Evolutionary conservation across 306 rosid genomes (phyloP).

Genomic region (Astragalus glycyphyllos): DNA sequence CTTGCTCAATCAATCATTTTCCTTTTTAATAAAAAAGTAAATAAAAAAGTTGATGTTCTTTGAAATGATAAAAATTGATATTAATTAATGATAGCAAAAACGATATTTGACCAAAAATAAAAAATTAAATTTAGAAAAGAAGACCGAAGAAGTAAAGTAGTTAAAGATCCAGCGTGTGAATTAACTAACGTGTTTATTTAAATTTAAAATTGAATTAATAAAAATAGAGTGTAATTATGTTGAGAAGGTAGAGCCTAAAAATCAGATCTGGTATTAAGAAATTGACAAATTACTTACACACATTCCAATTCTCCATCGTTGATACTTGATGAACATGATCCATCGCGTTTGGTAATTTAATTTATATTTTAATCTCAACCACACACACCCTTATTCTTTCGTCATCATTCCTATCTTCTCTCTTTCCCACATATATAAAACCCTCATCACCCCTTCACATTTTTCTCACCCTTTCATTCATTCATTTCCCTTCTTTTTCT

Average conservation of each 20-base stretch:
- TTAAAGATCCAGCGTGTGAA: no score
- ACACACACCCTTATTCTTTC: slow-evolving; percentile 18
- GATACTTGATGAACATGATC: slow-evolving; percentile 4
- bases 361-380: slow-evolving; percentile 31
- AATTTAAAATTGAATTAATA: no score
- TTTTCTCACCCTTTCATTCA: background rate
- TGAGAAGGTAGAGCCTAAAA: background rate
- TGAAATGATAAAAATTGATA: no score
- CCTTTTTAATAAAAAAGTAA: no score
- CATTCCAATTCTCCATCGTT: slow-evolving; percentile 1
- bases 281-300: slow-evolving; percentile 37
- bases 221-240: no score
- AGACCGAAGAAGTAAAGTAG: background rate
- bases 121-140: no score
- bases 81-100: no score
- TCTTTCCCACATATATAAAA: slow-evolving; percentile 39
- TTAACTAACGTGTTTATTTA: no score
- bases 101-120: no score
- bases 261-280: slow-evolving; percentile 28
- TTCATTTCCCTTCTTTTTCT: background rate
- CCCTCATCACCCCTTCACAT: slow-evolving; percentile 17
- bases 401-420: slow-evolving; percentile 42
- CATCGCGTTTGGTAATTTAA: background rate
- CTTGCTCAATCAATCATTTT: no score
- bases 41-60: no score